Conservation (phyloP, 176 grass and related monocot species). For the Bothriochloa decipiens region DNA sequence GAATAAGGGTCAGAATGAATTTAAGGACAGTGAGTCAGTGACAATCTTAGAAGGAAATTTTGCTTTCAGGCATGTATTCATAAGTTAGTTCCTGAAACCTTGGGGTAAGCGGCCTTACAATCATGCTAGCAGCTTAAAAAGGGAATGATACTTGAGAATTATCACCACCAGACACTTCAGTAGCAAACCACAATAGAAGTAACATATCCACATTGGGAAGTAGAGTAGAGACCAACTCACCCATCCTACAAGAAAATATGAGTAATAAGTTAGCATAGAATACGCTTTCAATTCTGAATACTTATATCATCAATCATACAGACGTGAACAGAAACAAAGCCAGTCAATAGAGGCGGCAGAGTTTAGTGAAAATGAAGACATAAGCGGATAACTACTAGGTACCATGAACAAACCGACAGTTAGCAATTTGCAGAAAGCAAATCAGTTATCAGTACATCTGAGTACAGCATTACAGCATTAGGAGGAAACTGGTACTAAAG, state of each 20-base stretch:
- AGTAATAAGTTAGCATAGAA: conserved; percentile 6
- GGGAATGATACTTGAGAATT: not conserved
- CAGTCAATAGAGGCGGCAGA: not conserved
- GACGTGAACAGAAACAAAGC: not conserved
- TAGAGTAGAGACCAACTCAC: conserved; percentile 49
- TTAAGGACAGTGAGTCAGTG: not conserved
- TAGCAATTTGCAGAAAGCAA: not conserved
- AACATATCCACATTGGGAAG: not conserved
- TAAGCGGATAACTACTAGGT: not conserved
- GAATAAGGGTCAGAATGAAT: not conserved
- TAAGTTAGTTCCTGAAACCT: not conserved
- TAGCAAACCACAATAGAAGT: conserved; percentile 5
- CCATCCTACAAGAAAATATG: conserved; percentile 67
- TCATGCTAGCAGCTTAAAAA: conserved; percentile 3
- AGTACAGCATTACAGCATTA: conserved; percentile 2
- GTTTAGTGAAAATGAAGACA: not conserved
- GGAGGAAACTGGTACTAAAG: not conserved
- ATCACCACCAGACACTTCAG: conserved; percentile 12
- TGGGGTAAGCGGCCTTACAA: not conserved
- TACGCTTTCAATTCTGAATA: not conserved
- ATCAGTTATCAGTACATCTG: not conserved
- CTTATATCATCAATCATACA: not conserved
- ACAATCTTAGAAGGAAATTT: not conserved
- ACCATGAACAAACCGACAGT: not conserved
- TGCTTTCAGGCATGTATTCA: not conserved